Evolutionary conservation across 805 yeast genomes (phyloP), one percentile per base, ranked within the genome.

Genomic region (Sugiyamaella mastotermitis): DNA sequence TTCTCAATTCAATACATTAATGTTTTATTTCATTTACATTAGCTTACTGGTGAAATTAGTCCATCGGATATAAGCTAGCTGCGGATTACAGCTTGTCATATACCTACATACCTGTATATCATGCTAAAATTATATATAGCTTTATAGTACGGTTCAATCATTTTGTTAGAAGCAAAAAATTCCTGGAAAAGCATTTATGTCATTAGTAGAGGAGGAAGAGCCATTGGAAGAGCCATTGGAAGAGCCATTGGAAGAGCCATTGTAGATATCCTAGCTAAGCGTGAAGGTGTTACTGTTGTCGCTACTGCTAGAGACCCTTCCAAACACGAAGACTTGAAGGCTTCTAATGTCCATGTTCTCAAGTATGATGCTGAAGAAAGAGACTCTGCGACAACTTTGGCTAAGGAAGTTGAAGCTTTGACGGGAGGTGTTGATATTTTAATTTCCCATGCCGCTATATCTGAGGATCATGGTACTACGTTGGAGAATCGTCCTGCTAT

Each of bases 201-300:
- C n/a, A n/a, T n/a, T n/a, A n/a, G n/a, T n/a, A n/a, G n/a, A n/a
- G n/a, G n/a, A n/a, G n/a, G n/a, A n/a, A n/a, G n/a, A n/a, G n/a
- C n/a, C n/a, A n/a, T n/a, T n/a, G n/a, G n/a, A n/a, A n/a, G n/a
- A n/a, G n/a, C n/a, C n/a, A n/a, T n/a, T n/a, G n/a, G n/a, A n/a
- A n/a, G 61, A 5, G 66, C 67, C 17, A 45, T 62, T 25, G 68
- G 67, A 1, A 52, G 52, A 18, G 60, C 62, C 5, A 28, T 63
- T 5, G 64, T 52, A 22, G 51, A 56, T 32, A 45, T 41, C 22
- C 40, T 60, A 16, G 46, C 57, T 28, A 45, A 57, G 23, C 36
- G 39, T 5, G 40, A 48, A 5, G 32, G 44, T n/a, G 53, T 48
- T 35, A 15, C 30, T 5, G 58, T 61, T 9, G 42, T 58, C 30